Evolutionary conservation across 108 stramenopile genomes (phyloP).

Genomic region (Cylindrotheca fusiformis): DNA sequence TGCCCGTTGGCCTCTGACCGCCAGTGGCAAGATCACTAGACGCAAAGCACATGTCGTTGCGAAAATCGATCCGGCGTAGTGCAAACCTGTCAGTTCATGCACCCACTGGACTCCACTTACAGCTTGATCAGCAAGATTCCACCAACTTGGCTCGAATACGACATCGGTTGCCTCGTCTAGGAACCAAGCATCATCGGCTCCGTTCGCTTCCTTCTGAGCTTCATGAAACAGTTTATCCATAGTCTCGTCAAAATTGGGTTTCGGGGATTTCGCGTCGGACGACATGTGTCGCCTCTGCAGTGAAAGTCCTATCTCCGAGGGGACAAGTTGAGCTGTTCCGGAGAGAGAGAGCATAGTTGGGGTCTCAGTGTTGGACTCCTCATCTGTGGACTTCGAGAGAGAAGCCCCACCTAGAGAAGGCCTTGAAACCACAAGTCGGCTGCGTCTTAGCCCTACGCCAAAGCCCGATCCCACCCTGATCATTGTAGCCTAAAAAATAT

Average conservation of each 20-base stretch:
- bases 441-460: background rate
- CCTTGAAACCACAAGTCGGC: too few species aligned
- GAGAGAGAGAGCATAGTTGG: too few species aligned
- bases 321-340: too few species aligned
- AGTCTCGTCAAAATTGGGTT: constrained; percentile 26
- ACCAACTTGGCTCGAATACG: constrained; percentile 55
- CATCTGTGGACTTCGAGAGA: too few species aligned
- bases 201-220: constrained; percentile 17
- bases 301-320: too few species aligned
- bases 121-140: constrained; percentile 59
- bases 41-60: constrained; percentile 65
- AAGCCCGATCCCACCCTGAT: background rate
- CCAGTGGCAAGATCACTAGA: constrained; percentile 62
- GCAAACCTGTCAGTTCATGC: constrained; percentile 56
- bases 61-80: constrained; percentile 66
- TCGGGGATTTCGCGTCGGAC: constrained; percentile 1
- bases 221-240: constrained; percentile 40
- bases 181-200: constrained; percentile 34
- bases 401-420: too few species aligned
- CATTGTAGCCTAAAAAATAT: background rate
- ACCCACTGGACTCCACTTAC: constrained; percentile 36
- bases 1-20: constrained; percentile 64
- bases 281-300: constrained; percentile 21
- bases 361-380: too few species aligned
- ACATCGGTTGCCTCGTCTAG: constrained; percentile 23